Conservation (phyloP, 306 rosid genomes). For the Trifolium subterraneum region DNA sequence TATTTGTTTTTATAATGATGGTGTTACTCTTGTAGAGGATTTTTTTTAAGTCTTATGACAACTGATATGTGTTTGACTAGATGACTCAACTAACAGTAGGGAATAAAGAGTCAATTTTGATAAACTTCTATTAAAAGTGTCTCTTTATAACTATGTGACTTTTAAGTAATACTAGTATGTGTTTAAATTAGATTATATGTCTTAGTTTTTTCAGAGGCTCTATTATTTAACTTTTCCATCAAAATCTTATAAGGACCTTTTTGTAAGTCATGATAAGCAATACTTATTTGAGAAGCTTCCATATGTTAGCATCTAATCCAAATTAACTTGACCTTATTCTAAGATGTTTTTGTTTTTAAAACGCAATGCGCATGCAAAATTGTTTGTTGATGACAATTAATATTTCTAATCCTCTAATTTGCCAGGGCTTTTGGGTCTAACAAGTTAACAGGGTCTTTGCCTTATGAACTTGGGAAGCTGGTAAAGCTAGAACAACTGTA, state of each 20-base stretch:
- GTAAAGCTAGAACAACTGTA: constrained; percentile 59
- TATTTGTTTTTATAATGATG: too few relatives aligned
- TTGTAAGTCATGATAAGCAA: not conserved
- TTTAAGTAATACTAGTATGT: too few relatives aligned
- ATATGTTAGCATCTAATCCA: not conserved
- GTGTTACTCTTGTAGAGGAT: too few relatives aligned
- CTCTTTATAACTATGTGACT: too few relatives aligned
- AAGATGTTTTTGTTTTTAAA: not conserved
- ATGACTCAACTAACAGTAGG: too few relatives aligned
- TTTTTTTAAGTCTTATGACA: too few relatives aligned
- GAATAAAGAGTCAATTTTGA: too few relatives aligned
- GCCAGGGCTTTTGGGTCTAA: constrained; percentile 59
- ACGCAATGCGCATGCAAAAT: not conserved
- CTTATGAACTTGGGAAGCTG: constrained; percentile 73
- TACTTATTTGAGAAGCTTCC: not conserved
- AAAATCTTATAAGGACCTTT: not conserved
- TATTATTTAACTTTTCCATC: too few relatives aligned
- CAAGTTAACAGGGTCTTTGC: constrained; percentile 78
- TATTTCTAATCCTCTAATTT: constrained; percentile 22
- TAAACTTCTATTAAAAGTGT: too few relatives aligned
- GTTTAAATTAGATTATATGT: too few relatives aligned
- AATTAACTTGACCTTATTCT: not conserved
- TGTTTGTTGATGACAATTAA: not conserved
- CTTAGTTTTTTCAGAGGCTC: not conserved
- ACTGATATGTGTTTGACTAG: too few relatives aligned